Evolutionary conservation across 129 eudicot species (phyloP), one percentile per base, ranked within the genome.

Genomic region (Pittosporum tobira): DNA sequence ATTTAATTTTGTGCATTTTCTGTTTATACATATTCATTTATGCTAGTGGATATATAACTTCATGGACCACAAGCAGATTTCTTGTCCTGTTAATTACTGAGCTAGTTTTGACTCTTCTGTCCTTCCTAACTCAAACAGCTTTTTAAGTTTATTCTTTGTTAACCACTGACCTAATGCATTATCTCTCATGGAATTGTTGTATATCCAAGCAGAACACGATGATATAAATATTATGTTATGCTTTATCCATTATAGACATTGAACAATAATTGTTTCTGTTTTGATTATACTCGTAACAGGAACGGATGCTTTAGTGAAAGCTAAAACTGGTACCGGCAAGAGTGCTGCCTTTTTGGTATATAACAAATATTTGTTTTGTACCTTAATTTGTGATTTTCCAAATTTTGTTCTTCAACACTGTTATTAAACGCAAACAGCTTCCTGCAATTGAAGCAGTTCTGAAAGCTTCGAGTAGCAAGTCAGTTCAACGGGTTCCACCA

Each of bases 381-480:
- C 48, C 53, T 55, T 26, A n/a, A 26, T 58, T 57, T 14, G 18
- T 57, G 48, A 29, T 29, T 14, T 28, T 48, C 24, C 50, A 22
- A 27, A 18, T 77, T 49, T 29, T n/a, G 38, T 47, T 53, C 48
- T 25, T 64, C 60, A 43, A 22, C 54, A 26, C 54, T 80, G 42
- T 51, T 80, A 73, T 73, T 90, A 79, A 86, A 85, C 80, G 73
- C 55, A 78, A 86, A 78, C 96, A 91, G 99, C 88, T 91, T 70
- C 96, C 99, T 40, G 94, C 96, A 64, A 87, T 91, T 83, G 99
- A 91, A 86, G 77, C 96, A 91, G 99, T 91, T 76, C 54, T 91
- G 51, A 91, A 83, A 76, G 84, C 90, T 50, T 74, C 83, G 43
- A 40, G 23, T 57, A 66, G 49, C 42, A 65, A 67, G 25, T 51